phyloP scores from a whole-genome alignment of 23 red algal species.

The Cyanidioschyzon merolae region DNA sequence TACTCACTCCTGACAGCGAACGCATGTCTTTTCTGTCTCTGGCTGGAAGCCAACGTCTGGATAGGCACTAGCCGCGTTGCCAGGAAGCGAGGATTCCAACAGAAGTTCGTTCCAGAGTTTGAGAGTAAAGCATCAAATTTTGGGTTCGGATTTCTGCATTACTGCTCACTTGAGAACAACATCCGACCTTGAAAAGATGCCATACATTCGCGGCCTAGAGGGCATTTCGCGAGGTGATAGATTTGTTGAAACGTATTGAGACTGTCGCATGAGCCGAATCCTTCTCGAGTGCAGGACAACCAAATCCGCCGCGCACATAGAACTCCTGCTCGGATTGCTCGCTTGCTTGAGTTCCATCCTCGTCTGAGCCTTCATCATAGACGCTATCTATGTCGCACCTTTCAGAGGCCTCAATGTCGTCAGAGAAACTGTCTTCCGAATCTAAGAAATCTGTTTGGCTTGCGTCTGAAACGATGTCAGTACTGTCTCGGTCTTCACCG shows the following conservation, averaged over 20 bases:
- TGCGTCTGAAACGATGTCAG: not conserved
- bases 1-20: too few species aligned
- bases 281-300: not conserved
- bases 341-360: not conserved
- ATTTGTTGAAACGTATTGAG: not conserved
- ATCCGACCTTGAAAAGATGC: too few species aligned
- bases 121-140: too few species aligned
- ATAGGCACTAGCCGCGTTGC: too few species aligned
- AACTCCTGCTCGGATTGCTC: not conserved
- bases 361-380: not conserved
- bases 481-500: not conserved
- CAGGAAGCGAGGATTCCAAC: too few species aligned
- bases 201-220: too few species aligned
- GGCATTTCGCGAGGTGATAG: too few species aligned
- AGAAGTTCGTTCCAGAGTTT: too few species aligned
- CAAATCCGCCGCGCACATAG: not conserved
- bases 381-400: not conserved
- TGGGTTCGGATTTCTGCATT: too few species aligned
- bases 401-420: not conserved
- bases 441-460: not conserved
- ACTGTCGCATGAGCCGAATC: not conserved
- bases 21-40: too few species aligned
- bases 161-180: too few species aligned
- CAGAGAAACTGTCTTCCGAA: not conserved
- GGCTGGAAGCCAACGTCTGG: too few species aligned